Evolutionary conservation across 2,329 filamentous ascomycete species (phyloP).

Genomic region (Pestalotiopsis sp.): DNA sequence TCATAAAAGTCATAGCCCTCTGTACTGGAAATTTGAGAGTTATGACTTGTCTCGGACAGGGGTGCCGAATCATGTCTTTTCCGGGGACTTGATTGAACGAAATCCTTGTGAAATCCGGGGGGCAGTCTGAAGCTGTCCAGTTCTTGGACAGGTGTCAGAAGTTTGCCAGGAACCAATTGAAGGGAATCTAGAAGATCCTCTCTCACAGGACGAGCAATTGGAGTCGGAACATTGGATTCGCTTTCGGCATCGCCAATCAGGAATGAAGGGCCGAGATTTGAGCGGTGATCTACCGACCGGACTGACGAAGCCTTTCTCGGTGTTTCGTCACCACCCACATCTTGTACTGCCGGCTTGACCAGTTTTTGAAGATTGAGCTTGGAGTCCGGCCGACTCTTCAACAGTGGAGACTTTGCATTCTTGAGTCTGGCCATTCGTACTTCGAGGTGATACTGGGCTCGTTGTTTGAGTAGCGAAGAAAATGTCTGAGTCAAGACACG

Average conservation of each 20-base stretch:
- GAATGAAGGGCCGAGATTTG: constrained; percentile 42
- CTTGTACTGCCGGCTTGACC: constrained; percentile 20
- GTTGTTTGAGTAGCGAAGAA: constrained; percentile 51
- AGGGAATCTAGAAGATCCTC: constrained; percentile 31
- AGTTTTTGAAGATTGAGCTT: constrained; percentile 16
- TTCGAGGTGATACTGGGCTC: constrained; percentile 60
- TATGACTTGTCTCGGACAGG: constrained; percentile 52
- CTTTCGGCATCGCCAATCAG: constrained; percentile 60
- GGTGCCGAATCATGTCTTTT: constrained; percentile 52
- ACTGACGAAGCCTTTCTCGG: constrained; percentile 27
- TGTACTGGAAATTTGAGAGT: constrained; percentile 53
- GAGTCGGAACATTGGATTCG: constrained; percentile 64
- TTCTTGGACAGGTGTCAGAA: constrained; percentile 50
- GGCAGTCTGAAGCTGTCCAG: constrained; percentile 53
- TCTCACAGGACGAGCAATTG: constrained; percentile 54
- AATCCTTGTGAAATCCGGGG: constrained; percentile 40
- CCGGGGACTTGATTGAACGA: constrained; percentile 37
- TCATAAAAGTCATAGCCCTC: constrained; percentile 70
- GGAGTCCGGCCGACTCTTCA: constrained; percentile 15
- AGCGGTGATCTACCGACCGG: constrained; percentile 34
- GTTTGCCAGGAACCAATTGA: constrained; percentile 29
- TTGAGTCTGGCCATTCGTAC: constrained; percentile 40
- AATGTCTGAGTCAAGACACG: constrained; percentile 60
- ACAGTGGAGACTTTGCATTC: constrained; percentile 13
- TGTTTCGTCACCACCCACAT: constrained; percentile 22